Base-by-base conservation (phyloP, 192 early-diverging fungal genomes). In the Spizellomyces punctatus region DNA sequence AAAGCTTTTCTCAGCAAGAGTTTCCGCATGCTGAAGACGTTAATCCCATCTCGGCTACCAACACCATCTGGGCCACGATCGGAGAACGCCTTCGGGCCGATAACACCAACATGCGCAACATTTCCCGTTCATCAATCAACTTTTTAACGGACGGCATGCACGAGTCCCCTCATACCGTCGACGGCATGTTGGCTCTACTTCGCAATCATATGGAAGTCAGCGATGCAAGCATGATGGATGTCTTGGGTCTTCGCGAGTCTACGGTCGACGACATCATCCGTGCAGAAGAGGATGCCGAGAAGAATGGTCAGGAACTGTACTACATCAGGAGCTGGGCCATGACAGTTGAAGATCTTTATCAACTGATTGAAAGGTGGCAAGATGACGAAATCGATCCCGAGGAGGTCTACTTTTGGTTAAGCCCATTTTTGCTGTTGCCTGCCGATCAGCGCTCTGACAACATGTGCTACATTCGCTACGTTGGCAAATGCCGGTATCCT, bases 381-480 rank as follows among this genome's bases (percentile, higher is more conserved):
- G 66, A 67, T 55, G 63, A 64, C 4, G 63, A 64, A 17, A n/a
- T 46, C 42, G 5, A 64, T 46, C 59, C 59, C 2, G 59, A 60
- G 2, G 59, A 60, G 59, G 59, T 60, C 2, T 60, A 60, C 59
- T 27, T 3, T 27, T 60, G 59, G 59, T 61, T 61, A n/a, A 61
- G 6, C 36, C 59, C 59, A 10, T 12, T 36, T 41, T 36, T 61
- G 17, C 5, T 61, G 42, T 41, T 61, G 59, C 59, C 59, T 41
- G 4, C 17, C 6, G n/a, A 48, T 44, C n/a, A 65, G 41, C 41
- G 63, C 43, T 5, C 16, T 8, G 17, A 12, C 12, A 65, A 46
- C 44, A 65, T 46, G 63, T 48, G 63, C 46, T 19, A 56, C 50
- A 42, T 57, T 56, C 67, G 67, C 22, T 69, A 69, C 67, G 67